Conservation (phyloP, 164 flowering plant genomes). For the Vitis vinifera region ASM3070453v1 NC_081808.1:21771501-21772000, state of each 20-base stretch:
- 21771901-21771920: conserved; percentile 98
- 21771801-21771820: conserved; percentile 82
- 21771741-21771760: conserved; percentile 29
- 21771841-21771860: conserved; percentile 99
- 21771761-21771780: conserved; percentile 93
- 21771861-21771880: conserved; percentile 92
- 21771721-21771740: background rate
- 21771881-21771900: conserved; percentile 98
- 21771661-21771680: conserved; percentile 89
- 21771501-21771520: conserved; percentile 2
- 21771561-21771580: conserved; percentile 75
- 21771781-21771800: conserved; percentile 93
- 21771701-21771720: background rate
- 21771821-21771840: conserved; percentile 99
- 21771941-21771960: background rate
- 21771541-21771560: conserved; percentile 94
- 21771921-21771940: conserved; percentile 80
- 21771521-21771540: conserved; percentile 98
- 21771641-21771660: conserved; percentile 97
- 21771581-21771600: conserved; percentile 72
- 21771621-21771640: conserved; percentile 75
- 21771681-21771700: background rate
- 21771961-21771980: too few species aligned
- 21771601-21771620: conserved; percentile 84
- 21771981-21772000: too few species aligned